phyloP scores from a whole-genome alignment of 129 eudicot genomes.

The Deinandra increscens region DNA sequence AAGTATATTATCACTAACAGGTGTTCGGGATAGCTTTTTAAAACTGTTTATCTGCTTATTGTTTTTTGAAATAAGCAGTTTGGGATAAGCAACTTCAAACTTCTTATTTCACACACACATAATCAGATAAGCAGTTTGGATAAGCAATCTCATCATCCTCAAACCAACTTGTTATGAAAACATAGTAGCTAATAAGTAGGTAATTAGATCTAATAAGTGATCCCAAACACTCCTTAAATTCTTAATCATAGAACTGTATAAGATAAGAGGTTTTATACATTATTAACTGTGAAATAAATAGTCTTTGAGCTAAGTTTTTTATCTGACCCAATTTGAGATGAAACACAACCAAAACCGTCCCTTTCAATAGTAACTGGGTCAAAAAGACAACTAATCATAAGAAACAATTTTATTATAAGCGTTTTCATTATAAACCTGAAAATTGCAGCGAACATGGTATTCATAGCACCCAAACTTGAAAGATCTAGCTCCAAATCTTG shows the following conservation, averaged over 20 bases:
- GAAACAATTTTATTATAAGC: conserved; percentile 8
- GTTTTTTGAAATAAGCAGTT: background rate
- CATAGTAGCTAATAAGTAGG: no score
- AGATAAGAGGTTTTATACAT: background rate
- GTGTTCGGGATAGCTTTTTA: background rate
- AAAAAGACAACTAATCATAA: background rate
- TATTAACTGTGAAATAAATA: background rate
- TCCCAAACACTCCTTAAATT: no score
- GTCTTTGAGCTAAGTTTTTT: background rate
- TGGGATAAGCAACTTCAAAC: no score
- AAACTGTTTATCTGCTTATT: background rate
- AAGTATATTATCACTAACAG: background rate
- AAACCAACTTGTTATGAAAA: no score
- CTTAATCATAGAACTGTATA: background rate
- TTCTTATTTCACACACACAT: no score
- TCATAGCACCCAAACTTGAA: conserved; percentile 92
- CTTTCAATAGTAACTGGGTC: background rate
- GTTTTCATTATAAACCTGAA: conserved; percentile 57
- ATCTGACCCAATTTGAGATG: background rate
- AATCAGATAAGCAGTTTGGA: no score
- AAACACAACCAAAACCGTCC: background rate
- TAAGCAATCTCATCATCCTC: background rate
- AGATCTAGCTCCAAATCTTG: conserved; percentile 95
- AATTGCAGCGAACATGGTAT: conserved; percentile 94
- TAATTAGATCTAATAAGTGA: no score